Evolutionary conservation across 345 rosid genomes (phyloP).

Genomic region (Carallia brachiata): DNA sequence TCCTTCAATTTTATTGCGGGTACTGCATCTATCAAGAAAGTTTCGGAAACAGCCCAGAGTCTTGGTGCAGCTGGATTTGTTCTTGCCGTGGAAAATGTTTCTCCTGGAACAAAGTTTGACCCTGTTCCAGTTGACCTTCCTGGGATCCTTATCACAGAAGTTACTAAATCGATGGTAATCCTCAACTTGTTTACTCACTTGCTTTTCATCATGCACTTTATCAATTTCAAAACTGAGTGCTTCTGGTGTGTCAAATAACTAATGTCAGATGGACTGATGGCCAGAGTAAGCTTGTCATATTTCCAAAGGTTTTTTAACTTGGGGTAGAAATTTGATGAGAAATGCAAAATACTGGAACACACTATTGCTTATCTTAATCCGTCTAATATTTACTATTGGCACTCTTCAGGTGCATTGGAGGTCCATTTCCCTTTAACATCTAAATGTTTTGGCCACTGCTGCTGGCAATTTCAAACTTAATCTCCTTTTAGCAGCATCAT

Average conservation of each 20-base stretch:
- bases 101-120: constrained; percentile 95
- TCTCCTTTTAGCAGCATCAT: neutral
- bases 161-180: constrained; percentile 74
- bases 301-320: neutral
- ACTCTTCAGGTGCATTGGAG: too few relatives aligned
- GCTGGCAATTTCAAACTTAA: too few relatives aligned
- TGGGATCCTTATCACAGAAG: constrained; percentile 85
- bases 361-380: neutral
- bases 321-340: neutral
- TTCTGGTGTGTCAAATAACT: neutral
- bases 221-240: neutral
- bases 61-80: constrained; percentile 96
- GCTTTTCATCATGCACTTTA: neutral
- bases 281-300: neutral
- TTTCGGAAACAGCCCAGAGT: constrained; percentile 83
- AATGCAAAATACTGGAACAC: neutral
- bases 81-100: constrained; percentile 93
- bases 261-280: neutral
- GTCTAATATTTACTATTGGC: too few relatives aligned
- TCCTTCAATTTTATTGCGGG: constrained; percentile 96
- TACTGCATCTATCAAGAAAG: constrained; percentile 92
- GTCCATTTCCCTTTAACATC: too few relatives aligned
- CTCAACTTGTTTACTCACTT: neutral
- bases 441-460: too few relatives aligned
- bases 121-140: constrained; percentile 91